Percentiles rank a stretch among this genome's conserved stretches.
phyloP scores from a whole-genome alignment of 306 rosid genomes.

The Medicago lupulina region DNA sequence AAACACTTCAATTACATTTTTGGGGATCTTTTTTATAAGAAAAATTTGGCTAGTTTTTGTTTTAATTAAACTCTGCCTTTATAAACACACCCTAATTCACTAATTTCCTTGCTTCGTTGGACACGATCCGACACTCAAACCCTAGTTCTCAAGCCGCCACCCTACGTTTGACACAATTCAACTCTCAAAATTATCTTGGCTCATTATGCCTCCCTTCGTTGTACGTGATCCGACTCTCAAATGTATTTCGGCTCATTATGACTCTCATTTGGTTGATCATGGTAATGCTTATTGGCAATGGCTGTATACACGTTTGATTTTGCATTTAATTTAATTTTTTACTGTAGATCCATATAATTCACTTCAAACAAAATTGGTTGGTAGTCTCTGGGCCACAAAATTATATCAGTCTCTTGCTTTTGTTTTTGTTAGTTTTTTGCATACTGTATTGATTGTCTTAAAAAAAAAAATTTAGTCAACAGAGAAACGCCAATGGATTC shows the following conservation, averaged over 20 bases:
- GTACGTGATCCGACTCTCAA: background rate
- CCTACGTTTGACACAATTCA: too few relatives aligned
- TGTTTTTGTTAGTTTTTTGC: background rate
- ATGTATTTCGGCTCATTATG: background rate
- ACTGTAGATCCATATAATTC: background rate
- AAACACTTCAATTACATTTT: background rate
- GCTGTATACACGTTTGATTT: background rate
- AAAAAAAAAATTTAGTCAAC: background rate
- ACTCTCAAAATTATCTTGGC: too few relatives aligned
- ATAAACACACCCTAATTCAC: background rate
- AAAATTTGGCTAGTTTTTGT: background rate
- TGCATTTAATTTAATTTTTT: background rate
- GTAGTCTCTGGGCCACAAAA: background rate
- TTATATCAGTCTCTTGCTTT: background rate
- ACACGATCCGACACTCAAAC: background rate
- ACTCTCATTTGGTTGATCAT: too few relatives aligned
- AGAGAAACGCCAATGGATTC: constrained; percentile 61
- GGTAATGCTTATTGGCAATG: too few relatives aligned
- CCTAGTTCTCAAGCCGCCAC: background rate
- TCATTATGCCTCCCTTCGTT: background rate
- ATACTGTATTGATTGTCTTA: constrained; percentile 18
- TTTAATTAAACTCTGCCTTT: background rate
- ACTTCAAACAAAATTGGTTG: background rate
- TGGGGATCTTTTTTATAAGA: background rate
- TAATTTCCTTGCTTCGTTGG: background rate